phyloP scores from a whole-genome alignment of 768 basidiomycete species.

The Cyclocybe aegerita region DNA sequence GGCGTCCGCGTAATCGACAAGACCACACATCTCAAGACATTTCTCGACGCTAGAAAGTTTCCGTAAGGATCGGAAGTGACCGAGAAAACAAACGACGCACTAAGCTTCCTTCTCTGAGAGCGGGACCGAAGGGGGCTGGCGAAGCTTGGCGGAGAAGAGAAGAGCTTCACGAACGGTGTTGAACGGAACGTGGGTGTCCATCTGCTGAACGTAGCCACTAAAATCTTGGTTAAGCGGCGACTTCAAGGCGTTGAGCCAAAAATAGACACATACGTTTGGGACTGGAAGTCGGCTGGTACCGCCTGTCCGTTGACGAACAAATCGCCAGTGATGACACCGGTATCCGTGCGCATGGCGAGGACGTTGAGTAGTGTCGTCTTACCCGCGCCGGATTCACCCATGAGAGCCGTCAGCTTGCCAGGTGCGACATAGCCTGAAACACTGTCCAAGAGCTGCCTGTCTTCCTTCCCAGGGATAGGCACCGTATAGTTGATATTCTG shows the following conservation, averaged over 20 bases:
- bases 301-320: constrained; percentile 54
- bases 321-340: constrained; percentile 51
- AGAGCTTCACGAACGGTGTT: constrained; percentile 83
- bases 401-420: constrained; percentile 77
- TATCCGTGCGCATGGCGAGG: constrained; percentile 47
- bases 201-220: constrained; percentile 80
- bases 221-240: constrained; percentile 6
- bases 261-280: constrained; percentile 46
- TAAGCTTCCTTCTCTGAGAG: constrained; percentile 76
- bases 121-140: constrained; percentile 70
- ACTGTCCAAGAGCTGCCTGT: constrained; percentile 58
- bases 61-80: neutral
- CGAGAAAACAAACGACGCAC: constrained; percentile 49
- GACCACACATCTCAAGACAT: constrained; percentile 63
- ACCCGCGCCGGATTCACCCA: constrained; percentile 58
- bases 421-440: constrained; percentile 82
- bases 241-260: neutral
- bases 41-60: constrained; percentile 33
- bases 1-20: constrained; percentile 62
- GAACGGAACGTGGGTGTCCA: constrained; percentile 77
- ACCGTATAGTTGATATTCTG: constrained; percentile 70
- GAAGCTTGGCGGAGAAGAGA: constrained; percentile 76
- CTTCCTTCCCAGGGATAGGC: constrained; percentile 44
- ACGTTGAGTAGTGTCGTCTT: constrained; percentile 64
- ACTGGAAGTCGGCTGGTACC: constrained; percentile 57